A percentile compares a stretch with the other conserved stretches of the same genome.
Evolutionary conservation across 495 filamentous ascomycete genomes (phyloP).

Genomic region (Aspergillus bertholletiae): DNA sequence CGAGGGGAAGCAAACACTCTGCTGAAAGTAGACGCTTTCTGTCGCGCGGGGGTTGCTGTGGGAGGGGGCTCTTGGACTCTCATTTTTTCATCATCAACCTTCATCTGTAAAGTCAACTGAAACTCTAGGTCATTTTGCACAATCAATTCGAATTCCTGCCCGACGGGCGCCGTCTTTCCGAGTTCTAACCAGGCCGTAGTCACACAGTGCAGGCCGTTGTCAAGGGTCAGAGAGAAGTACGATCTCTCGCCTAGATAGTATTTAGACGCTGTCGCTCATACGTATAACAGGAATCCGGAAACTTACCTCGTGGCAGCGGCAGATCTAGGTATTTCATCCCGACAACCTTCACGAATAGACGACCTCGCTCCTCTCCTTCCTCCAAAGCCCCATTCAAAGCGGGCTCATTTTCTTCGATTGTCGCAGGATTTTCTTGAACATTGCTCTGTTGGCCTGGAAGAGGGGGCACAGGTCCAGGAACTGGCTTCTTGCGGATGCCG

Average conservation of each 20-base stretch:
- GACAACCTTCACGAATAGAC: constrained; percentile 95
- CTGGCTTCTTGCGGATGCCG: constrained; percentile 62
- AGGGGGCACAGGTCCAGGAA: constrained; percentile 66
- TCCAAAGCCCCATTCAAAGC: constrained; percentile 54
- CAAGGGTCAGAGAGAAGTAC: constrained; percentile 89
- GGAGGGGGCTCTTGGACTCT: constrained; percentile 46
- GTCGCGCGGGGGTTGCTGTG: constrained; percentile 49
- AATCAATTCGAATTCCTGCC: constrained; percentile 96
- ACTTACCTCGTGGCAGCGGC: constrained; percentile 83
- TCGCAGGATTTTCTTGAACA: constrained; percentile 55
- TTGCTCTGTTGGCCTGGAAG: constrained; percentile 87
- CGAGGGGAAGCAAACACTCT: constrained; percentile 90
- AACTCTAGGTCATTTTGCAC: constrained; percentile 97
- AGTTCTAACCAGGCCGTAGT: constrained; percentile 95
- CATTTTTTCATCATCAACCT: constrained; percentile 71
- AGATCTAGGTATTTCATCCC: constrained; percentile 93
- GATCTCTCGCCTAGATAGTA: constrained; percentile 68
- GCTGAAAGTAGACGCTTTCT: constrained; percentile 83
- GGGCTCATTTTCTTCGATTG: constrained; percentile 58
- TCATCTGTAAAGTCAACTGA: constrained; percentile 92
- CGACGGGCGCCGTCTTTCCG: constrained; percentile 89
- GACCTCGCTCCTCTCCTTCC: constrained; percentile 83
- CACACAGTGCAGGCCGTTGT: constrained; percentile 96
- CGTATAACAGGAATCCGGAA: not conserved
- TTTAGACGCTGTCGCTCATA: constrained; percentile 26